These are phyloP conservation scores for Euphorbia pulcherrima DNA, from an alignment of 345 rosid genomes.

Conservation along the genomic window DNA sequence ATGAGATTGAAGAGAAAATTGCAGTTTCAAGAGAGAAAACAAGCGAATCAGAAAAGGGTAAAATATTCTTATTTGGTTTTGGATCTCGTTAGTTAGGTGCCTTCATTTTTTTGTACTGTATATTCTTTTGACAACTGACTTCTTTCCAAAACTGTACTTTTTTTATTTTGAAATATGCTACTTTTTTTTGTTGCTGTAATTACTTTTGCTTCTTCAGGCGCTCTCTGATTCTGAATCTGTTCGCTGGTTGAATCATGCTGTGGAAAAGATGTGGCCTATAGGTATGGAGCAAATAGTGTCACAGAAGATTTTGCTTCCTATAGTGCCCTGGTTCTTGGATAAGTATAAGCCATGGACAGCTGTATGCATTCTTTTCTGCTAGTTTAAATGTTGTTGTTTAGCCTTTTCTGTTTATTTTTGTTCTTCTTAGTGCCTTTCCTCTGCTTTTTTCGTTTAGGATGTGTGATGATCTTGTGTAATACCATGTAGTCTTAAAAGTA, in stretches of 20 bases:
- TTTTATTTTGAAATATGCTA: not conserved
- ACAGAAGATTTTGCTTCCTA: slow-evolving; percentile 85
- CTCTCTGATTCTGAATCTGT: slow-evolving; percentile 83
- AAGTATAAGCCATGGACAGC: slow-evolving; percentile 99
- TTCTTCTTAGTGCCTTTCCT: not conserved
- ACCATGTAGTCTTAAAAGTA: not conserved
- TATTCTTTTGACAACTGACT: not conserved
- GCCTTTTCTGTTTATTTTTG: not conserved
- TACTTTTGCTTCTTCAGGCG: slow-evolving; percentile 40
- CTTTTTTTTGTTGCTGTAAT: no score
- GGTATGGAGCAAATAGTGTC: slow-evolving; percentile 89
- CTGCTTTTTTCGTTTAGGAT: no score
- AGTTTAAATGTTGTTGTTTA: not conserved
- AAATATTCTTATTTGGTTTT: not conserved
- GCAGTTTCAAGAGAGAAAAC: slow-evolving; percentile 60
- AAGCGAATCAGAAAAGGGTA: slow-evolving; percentile 74
- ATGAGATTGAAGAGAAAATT: slow-evolving; percentile 52
- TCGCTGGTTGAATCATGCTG: slow-evolving; percentile 82
- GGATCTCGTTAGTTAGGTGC: not conserved
- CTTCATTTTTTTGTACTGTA: not conserved
- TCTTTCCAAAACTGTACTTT: no score
- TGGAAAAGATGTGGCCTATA: slow-evolving; percentile 88
- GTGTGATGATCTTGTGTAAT: no score
- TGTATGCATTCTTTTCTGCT: slow-evolving; percentile 35
- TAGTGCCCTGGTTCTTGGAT: slow-evolving; percentile 92